Evolutionary conservation across 345 rosid species (phyloP).

Genomic region (Carallia pectinifolia): DNA sequence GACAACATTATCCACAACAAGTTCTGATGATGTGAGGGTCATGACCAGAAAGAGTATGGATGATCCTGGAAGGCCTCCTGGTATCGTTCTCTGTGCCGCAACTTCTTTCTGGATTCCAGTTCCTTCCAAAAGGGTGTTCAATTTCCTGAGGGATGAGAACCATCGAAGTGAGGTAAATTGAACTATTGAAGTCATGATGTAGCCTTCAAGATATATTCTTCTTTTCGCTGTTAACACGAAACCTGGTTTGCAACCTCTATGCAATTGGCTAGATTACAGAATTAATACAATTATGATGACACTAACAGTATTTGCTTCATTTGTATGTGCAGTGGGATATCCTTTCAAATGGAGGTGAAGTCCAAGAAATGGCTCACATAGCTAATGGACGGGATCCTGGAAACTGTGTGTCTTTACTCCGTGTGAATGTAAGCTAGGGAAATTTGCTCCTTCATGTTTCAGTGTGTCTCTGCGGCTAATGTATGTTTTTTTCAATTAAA

Average conservation of each 20-base stretch:
- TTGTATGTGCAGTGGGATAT: constrained; percentile 70
- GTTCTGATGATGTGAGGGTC: constrained; percentile 77
- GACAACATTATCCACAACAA: constrained; percentile 74
- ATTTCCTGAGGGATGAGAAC: constrained; percentile 80
- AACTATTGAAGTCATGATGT: not conserved
- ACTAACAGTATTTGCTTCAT: no score
- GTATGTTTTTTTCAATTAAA: not conserved
- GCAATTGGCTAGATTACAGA: no score
- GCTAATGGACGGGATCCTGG: constrained; percentile 90
- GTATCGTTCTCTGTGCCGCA: constrained; percentile 89
- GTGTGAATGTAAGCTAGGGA: constrained; percentile 57
- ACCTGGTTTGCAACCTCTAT: no score
- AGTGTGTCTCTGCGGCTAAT: no score
- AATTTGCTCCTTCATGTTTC: not conserved
- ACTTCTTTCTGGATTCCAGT: constrained; percentile 93
- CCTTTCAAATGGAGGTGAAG: constrained; percentile 79
- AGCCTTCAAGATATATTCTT: constrained; percentile 9
- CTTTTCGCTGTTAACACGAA: no score
- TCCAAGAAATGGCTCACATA: constrained; percentile 86
- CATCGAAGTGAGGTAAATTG: constrained; percentile 70
- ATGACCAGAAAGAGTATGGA: constrained; percentile 94
- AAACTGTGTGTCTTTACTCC: constrained; percentile 68
- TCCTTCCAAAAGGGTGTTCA: constrained; percentile 62
- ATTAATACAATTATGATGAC: no score
- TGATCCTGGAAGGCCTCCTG: constrained; percentile 96